Base-by-base conservation (phyloP, 1,284 basidiomycete species). In the Boletus sp. region DNA sequence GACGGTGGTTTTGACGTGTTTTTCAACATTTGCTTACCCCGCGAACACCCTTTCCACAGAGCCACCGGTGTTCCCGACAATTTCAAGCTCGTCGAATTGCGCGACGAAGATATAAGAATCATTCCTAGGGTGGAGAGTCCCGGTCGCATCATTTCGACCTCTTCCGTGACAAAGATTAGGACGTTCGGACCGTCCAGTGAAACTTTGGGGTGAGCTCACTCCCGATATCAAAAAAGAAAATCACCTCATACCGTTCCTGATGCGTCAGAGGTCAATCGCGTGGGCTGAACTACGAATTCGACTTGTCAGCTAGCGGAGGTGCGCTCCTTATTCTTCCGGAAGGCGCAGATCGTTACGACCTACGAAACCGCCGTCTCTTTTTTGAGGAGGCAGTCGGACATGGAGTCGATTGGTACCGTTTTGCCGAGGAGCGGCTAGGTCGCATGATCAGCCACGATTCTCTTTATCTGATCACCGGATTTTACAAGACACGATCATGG, bases 11-110 rank as follows among this genome's bases (percentile, higher is more conserved):
- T 44, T 23, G 43, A 44, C 14, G 43, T 44, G 1, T 64, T 72
- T 11, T 73, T 74, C 63, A 74, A 71, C 46, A 67, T 75, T 6
- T 67, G 63, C 31, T 58, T 67, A 23, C 61, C 68, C 10, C 55
- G 46, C 17, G 47, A 44, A 7, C 48, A 64, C 13, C 44, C 47
- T 27, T 53, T 55, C 14, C 54, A 69, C 23, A 25, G 44, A 19
- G 44, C 44, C 30, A 38, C 10, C 1, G 62, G 65, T 14, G 58
- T 69, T 19, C 67, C 65, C 8, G 35, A 65, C 16, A 33, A 48
- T 17, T 65, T 65, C 46, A 21, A 33, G 16, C 58, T 14, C n/a
- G 31, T 64, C 38, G 27, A 35, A 17, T 9, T 62, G 30, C 21
- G 38, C 9, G 33, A 43, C 28, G 52, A 49, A 38, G 61, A 63